phyloP scores from a whole-genome alignment of 371 early-diverging fungal species.

The Apophysomyces ossiformis region DNA sequence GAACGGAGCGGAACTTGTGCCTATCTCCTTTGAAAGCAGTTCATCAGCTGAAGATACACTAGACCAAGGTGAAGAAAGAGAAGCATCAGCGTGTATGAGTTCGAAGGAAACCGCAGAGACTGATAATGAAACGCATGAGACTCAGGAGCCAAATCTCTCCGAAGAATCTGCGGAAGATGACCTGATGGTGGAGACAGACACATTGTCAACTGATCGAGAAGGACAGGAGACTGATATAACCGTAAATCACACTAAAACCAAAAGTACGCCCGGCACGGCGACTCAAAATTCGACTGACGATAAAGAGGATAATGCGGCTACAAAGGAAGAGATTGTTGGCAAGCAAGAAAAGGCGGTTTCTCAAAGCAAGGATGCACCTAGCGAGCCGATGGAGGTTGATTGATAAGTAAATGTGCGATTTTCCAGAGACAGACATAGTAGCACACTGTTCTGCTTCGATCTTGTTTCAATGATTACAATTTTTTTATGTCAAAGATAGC shows the following conservation, averaged over 20 bases:
- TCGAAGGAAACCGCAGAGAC: not conserved
- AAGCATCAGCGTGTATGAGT: not conserved
- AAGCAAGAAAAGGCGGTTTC: not conserved
- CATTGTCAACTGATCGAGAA: no score
- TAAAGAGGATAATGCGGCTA: not conserved
- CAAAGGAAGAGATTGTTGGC: not conserved
- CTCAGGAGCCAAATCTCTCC: no score
- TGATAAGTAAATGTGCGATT: not conserved
- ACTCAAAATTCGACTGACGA: not conserved
- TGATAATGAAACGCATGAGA: not conserved
- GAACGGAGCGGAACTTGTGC: constrained; percentile 27
- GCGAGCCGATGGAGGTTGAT: constrained; percentile 1
- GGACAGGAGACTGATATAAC: not conserved
- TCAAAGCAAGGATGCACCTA: not conserved
- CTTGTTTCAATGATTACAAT: not conserved
- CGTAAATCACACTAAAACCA: not conserved
- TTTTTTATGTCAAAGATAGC: not conserved
- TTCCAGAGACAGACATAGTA: not conserved
- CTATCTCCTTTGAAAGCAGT: constrained; percentile 21
- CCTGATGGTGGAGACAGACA: no score
- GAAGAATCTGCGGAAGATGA: no score
- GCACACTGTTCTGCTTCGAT: no score
- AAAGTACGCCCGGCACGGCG: not conserved
- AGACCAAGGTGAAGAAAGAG: not conserved
- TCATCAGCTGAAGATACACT: not conserved